Base-by-base conservation (phyloP, 441 rosid species). In the Adansonia rubrostipa region DNA sequence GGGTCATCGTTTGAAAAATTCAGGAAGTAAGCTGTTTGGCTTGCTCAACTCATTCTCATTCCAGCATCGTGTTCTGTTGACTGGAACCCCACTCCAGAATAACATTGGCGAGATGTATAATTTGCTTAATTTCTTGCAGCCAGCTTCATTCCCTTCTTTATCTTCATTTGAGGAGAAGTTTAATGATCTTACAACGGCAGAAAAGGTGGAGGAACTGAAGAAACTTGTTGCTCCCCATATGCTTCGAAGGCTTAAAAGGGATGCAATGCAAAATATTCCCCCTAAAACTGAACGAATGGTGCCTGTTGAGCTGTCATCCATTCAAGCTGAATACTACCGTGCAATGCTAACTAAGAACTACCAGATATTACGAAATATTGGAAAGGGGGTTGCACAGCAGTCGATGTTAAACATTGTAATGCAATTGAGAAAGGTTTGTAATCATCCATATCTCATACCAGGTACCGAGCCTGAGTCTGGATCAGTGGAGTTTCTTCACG, bases 391-490 rank as follows among this genome's bases (percentile, higher is more conserved):
- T 78, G 89, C 98, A 2, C 99, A 97, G 83, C 99, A 91, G 80
- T 97, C 99, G 53, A 97, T 97, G 99, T 86, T 97, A 76, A 97
- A 97, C 88, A 94, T 97, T 81, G 99, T 97, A 88, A 97, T 97
- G 99, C 99, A 97, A 92, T 80, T 96, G 83, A 94, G 99, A 86
- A 97, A 97, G 89, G 97, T 97, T 65, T 97, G 99, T 87, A 97
- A 97, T 85, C 99, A 97, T 86, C 99, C 99, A 1, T 97, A 97
- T 86, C 96, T 97, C 70, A 97, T 97, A 84, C 99, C 97, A 36
- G 99, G 99, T 58, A 97, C 99, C 6, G 99, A 97, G 88, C 99
- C 98, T n/a, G 99, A 95, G 77, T 94, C 98, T 79, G 99, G 99
- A 54, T 93, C 99, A 17, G 33, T 89, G 54, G 99, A 96, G 86